Percentiles rank a stretch among this genome's conserved stretches.
Conservation (phyloP, 345 rosid genomes). For the Psidium friedrichsthalianum region DNA sequence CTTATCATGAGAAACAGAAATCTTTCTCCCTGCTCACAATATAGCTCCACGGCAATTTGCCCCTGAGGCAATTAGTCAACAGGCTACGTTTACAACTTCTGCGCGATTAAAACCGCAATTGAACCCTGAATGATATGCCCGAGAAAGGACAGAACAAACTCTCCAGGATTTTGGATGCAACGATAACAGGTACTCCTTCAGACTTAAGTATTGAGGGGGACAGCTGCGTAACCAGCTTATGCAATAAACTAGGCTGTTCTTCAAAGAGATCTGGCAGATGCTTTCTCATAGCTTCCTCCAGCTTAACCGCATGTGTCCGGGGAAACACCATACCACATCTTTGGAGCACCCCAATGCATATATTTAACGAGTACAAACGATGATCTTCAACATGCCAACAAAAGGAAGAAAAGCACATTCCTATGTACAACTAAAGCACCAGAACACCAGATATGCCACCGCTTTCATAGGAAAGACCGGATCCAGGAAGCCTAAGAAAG, state of each 20-base stretch:
- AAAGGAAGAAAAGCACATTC: constrained; percentile 99
- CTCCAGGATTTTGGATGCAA: constrained; percentile 87
- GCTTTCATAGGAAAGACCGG: constrained; percentile 74
- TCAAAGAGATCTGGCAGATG: constrained; percentile 90
- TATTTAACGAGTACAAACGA: constrained; percentile 89
- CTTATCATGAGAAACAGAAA: constrained; percentile 96
- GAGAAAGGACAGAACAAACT: constrained; percentile 89
- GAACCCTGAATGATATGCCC: constrained; percentile 98
- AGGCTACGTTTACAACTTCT: constrained; percentile 98
- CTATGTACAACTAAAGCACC: constrained; percentile 94
- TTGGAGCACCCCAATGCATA: constrained; percentile 98
- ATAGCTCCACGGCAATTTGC: constrained; percentile 80
- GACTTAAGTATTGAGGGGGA: constrained; percentile 85
- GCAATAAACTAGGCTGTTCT: constrained; percentile 97
- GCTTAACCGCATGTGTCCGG: constrained; percentile 61
- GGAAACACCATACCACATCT: constrained; percentile 96
- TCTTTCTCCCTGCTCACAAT: constrained; percentile 83
- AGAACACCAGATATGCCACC: constrained; percentile 97
- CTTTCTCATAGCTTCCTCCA: constrained; percentile 90
- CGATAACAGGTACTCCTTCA: constrained; percentile 92
- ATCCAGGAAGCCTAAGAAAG: constrained; percentile 92
- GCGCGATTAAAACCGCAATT: constrained; percentile 96
- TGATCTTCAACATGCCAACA: constrained; percentile 99
- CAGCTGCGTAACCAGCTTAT: constrained; percentile 96
- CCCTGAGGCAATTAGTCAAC: constrained; percentile 99